A percentile compares a stretch with the other conserved stretches of the same genome.
These are phyloP conservation scores for Akanthomyces dipterigenus DNA, from an alignment of 2,329 filamentous ascomycete genomes.

Conservation along the genomic window DNA sequence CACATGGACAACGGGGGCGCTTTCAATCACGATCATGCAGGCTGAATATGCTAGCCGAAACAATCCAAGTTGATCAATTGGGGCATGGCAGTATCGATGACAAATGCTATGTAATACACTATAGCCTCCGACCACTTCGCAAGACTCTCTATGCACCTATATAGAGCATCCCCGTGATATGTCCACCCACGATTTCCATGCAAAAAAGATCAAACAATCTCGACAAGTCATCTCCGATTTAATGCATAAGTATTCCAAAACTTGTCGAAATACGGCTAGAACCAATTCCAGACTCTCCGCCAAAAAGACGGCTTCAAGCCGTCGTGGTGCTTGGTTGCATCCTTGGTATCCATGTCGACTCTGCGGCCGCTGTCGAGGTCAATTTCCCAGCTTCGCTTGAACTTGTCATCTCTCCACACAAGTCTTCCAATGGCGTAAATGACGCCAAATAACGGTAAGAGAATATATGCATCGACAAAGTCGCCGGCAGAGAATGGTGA, in stretches of 20 bases:
- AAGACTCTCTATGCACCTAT: not conserved
- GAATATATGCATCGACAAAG: conserved; percentile 59
- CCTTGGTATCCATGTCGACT: conserved; percentile 44
- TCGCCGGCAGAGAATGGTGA: conserved; percentile 49
- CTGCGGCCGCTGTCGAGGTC: conserved; percentile 51
- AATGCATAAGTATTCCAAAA: not conserved
- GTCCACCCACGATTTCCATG: not conserved
- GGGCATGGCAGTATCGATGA: not conserved
- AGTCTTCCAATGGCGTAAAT: conserved; percentile 52
- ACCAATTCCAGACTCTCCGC: conserved; percentile 35
- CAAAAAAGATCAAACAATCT: not conserved
- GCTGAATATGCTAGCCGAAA: not conserved
- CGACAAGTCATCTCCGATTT: not conserved
- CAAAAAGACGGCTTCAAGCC: conserved; percentile 31
- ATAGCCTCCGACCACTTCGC: conserved; percentile 12
- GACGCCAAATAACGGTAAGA: conserved; percentile 51
- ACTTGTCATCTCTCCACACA: conserved; percentile 40
- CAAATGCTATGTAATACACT: not conserved
- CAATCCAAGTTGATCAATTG: not conserved
- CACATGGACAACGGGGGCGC: too few relatives aligned
- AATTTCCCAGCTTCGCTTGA: conserved; percentile 44
- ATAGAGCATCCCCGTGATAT: not conserved
- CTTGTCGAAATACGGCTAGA: conserved; percentile 23
- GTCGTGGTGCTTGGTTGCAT: conserved; percentile 22
- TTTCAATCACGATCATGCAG: too few relatives aligned